Evolutionary conservation across 2,329 filamentous ascomycete species (phyloP).

Genomic region (Bertia moriformis): DNA sequence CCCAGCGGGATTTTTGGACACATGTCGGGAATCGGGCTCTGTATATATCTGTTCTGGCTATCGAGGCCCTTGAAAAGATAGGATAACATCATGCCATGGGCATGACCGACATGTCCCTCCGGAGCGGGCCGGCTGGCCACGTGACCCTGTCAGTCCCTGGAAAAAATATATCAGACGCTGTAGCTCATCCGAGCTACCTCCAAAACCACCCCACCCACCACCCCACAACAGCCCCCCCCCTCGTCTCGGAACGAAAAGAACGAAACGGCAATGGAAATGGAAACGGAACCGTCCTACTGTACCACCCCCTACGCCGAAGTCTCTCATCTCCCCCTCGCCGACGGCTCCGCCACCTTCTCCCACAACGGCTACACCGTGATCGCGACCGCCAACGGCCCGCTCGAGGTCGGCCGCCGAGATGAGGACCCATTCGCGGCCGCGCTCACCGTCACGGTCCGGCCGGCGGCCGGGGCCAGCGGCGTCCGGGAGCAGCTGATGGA

Average conservation of each 20-base stretch:
- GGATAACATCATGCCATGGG: no score
- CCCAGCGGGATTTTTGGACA: no score
- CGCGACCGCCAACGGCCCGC: constrained; percentile 77
- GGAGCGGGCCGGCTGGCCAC: no score
- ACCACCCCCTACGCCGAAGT: constrained; percentile 18
- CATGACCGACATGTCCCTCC: no score
- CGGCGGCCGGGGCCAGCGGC: constrained; percentile 72
- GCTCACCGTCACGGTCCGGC: constrained; percentile 79
- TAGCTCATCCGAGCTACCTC: no score
- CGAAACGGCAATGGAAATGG: background rate
- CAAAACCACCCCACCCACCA: background rate
- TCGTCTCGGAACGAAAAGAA: background rate
- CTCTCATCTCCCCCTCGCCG: constrained; percentile 51
- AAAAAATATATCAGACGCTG: no score
- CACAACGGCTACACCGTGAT: constrained; percentile 67
- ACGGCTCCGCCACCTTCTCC: constrained; percentile 68
- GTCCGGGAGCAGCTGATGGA: constrained; percentile 70
- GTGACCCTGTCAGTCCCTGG: no score
- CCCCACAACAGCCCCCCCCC: no score
- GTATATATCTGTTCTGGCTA: no score
- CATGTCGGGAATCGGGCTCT: no score
- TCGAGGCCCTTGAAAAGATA: no score
- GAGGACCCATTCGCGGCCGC: constrained; percentile 83
- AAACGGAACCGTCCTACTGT: constrained; percentile 2
- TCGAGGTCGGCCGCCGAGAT: constrained; percentile 78